phyloP scores from a whole-genome alignment of 805 yeast genomes.

The Candida ovalis region DNA sequence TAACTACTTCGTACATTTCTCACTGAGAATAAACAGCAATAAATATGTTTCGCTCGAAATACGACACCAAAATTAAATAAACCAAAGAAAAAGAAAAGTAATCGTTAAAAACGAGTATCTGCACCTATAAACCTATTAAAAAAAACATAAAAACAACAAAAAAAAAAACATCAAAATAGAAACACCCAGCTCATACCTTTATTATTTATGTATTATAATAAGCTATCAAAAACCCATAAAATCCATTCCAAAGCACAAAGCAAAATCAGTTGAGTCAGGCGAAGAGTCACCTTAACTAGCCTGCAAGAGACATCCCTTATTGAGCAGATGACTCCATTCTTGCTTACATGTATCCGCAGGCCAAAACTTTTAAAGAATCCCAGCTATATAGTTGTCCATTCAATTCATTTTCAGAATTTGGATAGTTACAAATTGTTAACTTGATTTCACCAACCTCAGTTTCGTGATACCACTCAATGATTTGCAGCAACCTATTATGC shows the following conservation, averaged over 20 bases:
- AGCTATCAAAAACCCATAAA: constrained; percentile 4
- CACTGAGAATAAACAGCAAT: too few relatives aligned
- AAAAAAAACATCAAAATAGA: neutral
- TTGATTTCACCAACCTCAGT: constrained; percentile 21
- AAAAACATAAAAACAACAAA: neutral
- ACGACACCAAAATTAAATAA: too few relatives aligned
- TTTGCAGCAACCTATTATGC: constrained; percentile 47
- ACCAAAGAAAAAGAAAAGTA: too few relatives aligned
- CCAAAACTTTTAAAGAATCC: constrained; percentile 30
- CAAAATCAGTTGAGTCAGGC: constrained; percentile 13
- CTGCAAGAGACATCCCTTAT: constrained; percentile 26
- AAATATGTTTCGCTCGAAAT: too few relatives aligned
- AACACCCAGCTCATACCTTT: too few relatives aligned
- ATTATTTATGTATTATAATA: neutral
- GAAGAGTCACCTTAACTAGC: constrained; percentile 22
- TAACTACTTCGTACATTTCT: too few relatives aligned
- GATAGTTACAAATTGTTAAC: constrained; percentile 15
- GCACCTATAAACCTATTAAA: too few relatives aligned
- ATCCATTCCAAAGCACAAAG: constrained; percentile 12
- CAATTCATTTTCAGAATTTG: constrained; percentile 1
- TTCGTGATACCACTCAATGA: constrained; percentile 70
- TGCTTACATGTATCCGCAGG: constrained; percentile 30
- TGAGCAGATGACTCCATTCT: constrained; percentile 8
- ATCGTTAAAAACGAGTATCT: too few relatives aligned
- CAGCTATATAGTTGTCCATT: constrained; percentile 3